Evolutionary conservation across 116 monocot genomes (phyloP).

Genomic region (Phalaenopsis hybrid): DNA sequence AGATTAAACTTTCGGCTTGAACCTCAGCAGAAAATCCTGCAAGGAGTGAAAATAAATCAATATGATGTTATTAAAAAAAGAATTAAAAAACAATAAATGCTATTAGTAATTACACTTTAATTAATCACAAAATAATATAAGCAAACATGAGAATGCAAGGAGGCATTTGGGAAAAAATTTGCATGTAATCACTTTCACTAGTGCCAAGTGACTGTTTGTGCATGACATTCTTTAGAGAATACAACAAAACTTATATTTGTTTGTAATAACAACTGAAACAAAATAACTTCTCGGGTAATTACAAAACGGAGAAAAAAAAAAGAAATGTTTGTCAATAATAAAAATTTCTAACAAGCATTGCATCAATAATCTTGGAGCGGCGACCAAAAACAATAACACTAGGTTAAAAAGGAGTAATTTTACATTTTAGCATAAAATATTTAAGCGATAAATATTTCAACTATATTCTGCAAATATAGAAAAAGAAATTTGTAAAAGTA

Average conservation of each 20-base stretch:
- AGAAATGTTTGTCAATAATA: too few relatives aligned
- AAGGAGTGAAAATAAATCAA: conserved; percentile 11
- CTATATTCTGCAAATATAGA: too few relatives aligned
- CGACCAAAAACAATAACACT: background rate
- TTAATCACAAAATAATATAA: conserved; percentile 1
- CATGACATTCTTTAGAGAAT: background rate
- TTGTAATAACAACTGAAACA: too few relatives aligned
- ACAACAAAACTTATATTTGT: background rate
- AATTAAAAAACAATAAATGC: background rate
- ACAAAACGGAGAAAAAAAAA: too few relatives aligned
- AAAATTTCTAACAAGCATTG: too few relatives aligned
- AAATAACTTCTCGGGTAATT: too few relatives aligned
- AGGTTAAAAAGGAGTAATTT: background rate
- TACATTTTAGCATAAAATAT: background rate
- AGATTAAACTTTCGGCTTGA: conserved; percentile 57
- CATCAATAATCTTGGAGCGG: too few relatives aligned
- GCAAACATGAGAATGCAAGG: background rate
- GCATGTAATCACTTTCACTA: background rate
- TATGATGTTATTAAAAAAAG: background rate
- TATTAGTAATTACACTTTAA: background rate
- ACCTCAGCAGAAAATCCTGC: conserved; percentile 52
- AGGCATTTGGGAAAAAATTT: background rate
- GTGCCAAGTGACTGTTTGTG: background rate
- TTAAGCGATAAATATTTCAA: too few relatives aligned
- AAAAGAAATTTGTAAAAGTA: background rate